Percentiles rank a stretch among this genome's conserved stretches.
These are phyloP conservation scores for thale cress (Arabidopsis thaliana) DNA, from an alignment of 345 rosid species.

Conservation along the genomic window DNA sequence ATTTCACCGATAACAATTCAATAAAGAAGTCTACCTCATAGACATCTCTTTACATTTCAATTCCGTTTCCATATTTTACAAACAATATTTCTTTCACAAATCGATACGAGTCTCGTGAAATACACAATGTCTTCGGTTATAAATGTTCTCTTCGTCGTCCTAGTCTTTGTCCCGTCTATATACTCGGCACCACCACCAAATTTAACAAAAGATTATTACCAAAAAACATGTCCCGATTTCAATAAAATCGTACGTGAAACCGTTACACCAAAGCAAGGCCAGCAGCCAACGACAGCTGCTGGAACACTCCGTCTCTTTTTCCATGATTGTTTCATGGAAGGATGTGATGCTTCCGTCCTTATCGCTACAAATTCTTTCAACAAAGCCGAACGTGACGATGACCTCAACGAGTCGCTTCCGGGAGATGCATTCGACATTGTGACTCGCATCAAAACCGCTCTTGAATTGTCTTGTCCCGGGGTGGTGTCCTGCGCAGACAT, in stretches of 20 bases:
- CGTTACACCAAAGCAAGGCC: slow-evolving; percentile 44
- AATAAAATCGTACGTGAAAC: slow-evolving; percentile 50
- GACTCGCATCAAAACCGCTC: slow-evolving; percentile 50
- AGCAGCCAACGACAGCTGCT: slow-evolving; percentile 55
- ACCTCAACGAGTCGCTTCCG: slow-evolving; percentile 52
- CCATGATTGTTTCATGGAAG: slow-evolving; percentile 67
- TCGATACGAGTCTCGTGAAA: slow-evolving; percentile 16
- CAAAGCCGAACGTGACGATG: slow-evolving; percentile 57
- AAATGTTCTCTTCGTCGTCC: slow-evolving; percentile 3
- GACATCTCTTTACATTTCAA: slow-evolving; percentile 19
- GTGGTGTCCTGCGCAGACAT: slow-evolving; percentile 68
- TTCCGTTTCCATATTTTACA: slow-evolving; percentile 9
- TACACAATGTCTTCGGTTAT: slow-evolving; percentile 33
- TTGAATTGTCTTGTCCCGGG: slow-evolving; percentile 61
- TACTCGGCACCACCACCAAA: slow-evolving; percentile 1
- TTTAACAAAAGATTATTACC: slow-evolving; percentile 49
- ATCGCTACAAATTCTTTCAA: slow-evolving; percentile 54
- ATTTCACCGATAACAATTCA: slow-evolving; percentile 23
- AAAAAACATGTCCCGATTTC: slow-evolving; percentile 58
- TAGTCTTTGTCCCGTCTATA: slow-evolving; percentile 25
- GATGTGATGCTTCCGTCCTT: slow-evolving; percentile 66
- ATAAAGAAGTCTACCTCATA: slow-evolving; percentile 24
- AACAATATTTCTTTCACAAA: neutral
- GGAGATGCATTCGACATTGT: slow-evolving; percentile 61
- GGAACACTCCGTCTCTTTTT: slow-evolving; percentile 59